Percentiles rank a stretch among this genome's conserved stretches.
phyloP scores from a whole-genome alignment of 2,329 filamentous ascomycete species.

The Colletotrichum costaricense region DNA sequence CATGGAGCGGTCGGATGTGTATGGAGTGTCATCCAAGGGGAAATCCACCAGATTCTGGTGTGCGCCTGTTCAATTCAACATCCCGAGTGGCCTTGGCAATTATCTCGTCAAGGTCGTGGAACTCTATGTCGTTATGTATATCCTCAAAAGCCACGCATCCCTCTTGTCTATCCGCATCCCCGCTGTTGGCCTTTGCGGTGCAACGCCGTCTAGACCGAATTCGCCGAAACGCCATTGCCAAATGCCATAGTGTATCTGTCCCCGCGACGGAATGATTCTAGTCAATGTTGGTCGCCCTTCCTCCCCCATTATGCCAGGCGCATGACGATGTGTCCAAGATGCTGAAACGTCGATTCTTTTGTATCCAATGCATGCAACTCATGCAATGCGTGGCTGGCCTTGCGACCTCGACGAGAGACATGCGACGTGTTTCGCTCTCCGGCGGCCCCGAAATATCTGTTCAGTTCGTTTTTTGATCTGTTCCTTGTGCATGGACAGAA shows the following conservation, averaged over 20 bases:
- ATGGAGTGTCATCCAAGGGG: conserved; percentile 1
- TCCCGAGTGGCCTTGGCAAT: neutral
- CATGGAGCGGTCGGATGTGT: conserved; percentile 27
- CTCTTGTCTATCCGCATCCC: neutral
- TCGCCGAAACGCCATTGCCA: neutral
- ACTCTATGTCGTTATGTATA: neutral
- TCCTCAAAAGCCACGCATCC: neutral
- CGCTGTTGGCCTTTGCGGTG: neutral
- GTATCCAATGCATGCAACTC: neutral
- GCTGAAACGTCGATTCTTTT: conserved; percentile 8
- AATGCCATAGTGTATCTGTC: neutral
- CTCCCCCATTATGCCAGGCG: neutral
- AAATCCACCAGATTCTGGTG: neutral
- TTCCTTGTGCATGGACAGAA: neutral
- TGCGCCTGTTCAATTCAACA: conserved; percentile 3
- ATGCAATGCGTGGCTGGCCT: conserved; percentile 9
- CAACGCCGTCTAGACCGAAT: neutral
- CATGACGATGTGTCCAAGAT: conserved; percentile 1
- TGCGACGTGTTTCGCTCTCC: neutral
- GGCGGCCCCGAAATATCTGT: neutral
- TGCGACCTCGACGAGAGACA: neutral
- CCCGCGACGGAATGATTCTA: neutral
- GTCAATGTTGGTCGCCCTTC: neutral
- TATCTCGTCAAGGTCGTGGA: neutral
- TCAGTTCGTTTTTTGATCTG: neutral